Evolutionary conservation across 441 rosid species (phyloP).

Genomic region (Metrosideros polymorpha): DNA sequence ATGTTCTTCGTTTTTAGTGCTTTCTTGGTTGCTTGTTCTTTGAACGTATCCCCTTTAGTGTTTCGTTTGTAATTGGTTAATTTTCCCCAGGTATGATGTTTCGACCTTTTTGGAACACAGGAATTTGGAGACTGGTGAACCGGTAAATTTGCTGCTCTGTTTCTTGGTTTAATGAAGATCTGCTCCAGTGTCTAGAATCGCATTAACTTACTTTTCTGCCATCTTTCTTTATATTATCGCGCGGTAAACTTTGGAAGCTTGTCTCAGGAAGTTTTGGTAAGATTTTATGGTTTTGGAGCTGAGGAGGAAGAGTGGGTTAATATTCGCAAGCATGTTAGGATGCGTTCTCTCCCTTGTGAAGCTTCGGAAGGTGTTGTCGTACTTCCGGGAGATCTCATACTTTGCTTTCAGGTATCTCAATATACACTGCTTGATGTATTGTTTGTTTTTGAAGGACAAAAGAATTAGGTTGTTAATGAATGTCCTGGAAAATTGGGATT

Average conservation of each 20-base stretch:
- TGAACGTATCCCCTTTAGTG: background rate
- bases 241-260: background rate
- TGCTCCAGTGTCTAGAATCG: background rate
- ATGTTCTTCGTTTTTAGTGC: background rate
- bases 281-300: conserved; percentile 92
- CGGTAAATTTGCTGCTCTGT: conserved; percentile 36
- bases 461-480: background rate
- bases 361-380: conserved; percentile 97
- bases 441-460: background rate
- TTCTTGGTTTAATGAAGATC: background rate
- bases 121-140: conserved; percentile 74
- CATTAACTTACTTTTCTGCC: background rate
- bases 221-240: background rate
- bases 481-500: background rate
- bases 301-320: conserved; percentile 98
- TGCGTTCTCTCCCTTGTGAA: conserved; percentile 97
- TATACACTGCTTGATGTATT: background rate
- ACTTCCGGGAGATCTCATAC: conserved; percentile 92
- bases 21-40: background rate
- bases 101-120: conserved; percentile 73
- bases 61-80: background rate
- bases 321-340: conserved; percentile 71
- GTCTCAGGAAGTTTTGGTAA: conserved; percentile 83
- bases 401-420: conserved; percentile 83
- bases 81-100: conserved; percentile 83